These are phyloP conservation scores for Cercophora newfieldiana DNA, from an alignment of 495 filamentous ascomycete species.

Conservation along the genomic window DNA sequence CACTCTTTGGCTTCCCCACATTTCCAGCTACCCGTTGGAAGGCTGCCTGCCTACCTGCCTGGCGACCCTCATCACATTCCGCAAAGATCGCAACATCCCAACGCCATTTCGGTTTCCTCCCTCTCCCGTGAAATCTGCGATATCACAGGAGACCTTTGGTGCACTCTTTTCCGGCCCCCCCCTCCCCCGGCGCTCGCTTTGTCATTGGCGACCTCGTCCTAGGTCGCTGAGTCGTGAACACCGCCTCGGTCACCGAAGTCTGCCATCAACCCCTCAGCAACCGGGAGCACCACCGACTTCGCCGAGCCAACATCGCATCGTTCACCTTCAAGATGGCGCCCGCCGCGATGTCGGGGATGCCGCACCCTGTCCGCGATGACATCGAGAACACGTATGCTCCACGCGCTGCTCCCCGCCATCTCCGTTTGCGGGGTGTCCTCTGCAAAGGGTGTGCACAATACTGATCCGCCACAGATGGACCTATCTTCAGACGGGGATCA, in stretches of 20 bases:
- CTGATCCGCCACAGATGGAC: constrained; percentile 65
- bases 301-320: constrained; percentile 1
- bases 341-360: constrained; percentile 37
- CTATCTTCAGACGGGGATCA: constrained; percentile 83
- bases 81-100: too few relatives aligned
- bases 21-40: constrained; percentile 14
- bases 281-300: neutral
- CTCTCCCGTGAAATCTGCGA: neutral
- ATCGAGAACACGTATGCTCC: constrained; percentile 74
- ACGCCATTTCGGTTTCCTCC: neutral
- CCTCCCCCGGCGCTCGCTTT: neutral
- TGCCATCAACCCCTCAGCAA: neutral
- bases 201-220: neutral
- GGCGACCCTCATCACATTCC: neutral
- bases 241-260: neutral
- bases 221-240: neutral
- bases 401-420: neutral
- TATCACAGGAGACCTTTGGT: neutral
- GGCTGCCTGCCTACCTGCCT: constrained; percentile 13
- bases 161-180: neutral
- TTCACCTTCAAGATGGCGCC: constrained; percentile 28
- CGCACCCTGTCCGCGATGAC: constrained; percentile 66
- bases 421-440: neutral
- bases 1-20: constrained; percentile 21
- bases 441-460: neutral